Evolutionary conservation across 495 filamentous ascomycete species (phyloP), one percentile per base, ranked within the genome.

Genomic region (Entonaema liquescens): DNA sequence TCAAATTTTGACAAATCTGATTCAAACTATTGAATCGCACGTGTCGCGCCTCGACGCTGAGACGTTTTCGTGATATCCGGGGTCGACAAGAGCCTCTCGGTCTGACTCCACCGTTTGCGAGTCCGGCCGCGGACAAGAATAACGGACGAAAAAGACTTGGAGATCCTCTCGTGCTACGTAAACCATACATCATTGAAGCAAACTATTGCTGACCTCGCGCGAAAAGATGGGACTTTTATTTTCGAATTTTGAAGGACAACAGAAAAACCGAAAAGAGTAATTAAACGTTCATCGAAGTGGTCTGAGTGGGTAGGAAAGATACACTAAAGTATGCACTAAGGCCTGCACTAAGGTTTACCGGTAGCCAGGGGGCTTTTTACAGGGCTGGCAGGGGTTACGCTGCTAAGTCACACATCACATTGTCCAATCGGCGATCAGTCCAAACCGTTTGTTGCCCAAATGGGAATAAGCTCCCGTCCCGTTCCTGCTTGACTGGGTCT

Each of bases 1-100:
- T 60, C 29, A 31, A 19, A 28, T 35, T 53, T 59, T 58, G 65
- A 64, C 64, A 59, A 68, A 58, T 67, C 47, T 61, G 59, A 65
- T 26, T 40, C 70, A 61, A 35, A 72, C 70, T 65, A 68, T 72
- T 42, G 59, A 72, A 57, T 54, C 44, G 54, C 65, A 72, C 70
- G 64, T 68, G 70, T 64, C 26, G 29, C 44, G 53, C 53, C 57
- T 63, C 59, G 33, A 29, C 19, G 3, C 53, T 38, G 63, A 71
- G 58, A 67, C 57, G 58, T 56, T 7, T 49, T 40, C 17, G 25
- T 44, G 13, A 58, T 49, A 67, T 49, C 15, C 47, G 59, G 69
- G 64, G 59, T 61, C 52, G 35, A 50, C 28, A 31, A n/a, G 58
- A 31, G 28, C 53, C 42, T 31, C 54, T 69, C 17, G 36, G 33